phyloP scores from a whole-genome alignment of 1,139 yeast species.

The Saccharomyces uvarum region DNA sequence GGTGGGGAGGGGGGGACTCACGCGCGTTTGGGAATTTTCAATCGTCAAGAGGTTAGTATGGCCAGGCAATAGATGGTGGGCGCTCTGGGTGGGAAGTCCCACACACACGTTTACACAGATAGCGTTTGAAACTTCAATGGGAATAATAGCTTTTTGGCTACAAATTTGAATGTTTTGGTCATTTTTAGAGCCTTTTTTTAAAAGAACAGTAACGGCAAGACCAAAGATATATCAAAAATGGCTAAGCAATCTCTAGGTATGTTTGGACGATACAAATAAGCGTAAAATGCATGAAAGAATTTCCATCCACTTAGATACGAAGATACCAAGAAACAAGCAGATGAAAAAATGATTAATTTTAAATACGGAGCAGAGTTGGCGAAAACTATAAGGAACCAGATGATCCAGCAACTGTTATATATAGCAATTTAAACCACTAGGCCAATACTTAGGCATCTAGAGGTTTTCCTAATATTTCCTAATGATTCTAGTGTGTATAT shows the following conservation, averaged over 20 bases:
- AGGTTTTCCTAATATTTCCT: background rate
- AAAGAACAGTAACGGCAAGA: conserved; percentile 34
- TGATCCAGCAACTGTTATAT: background rate
- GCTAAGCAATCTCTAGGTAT: conserved; percentile 44
- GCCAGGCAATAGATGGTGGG: background rate
- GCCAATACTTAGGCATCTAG: background rate
- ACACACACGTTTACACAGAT: background rate
- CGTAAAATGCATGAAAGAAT: background rate
- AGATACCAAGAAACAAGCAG: background rate
- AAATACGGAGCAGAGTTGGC: background rate
- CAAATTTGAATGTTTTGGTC: background rate
- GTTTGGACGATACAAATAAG: conserved; percentile 14
- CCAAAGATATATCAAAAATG: conserved; percentile 35
- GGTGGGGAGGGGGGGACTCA: no score
- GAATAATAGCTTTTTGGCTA: background rate
- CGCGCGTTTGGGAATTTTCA: background rate
- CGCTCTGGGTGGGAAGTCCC: background rate
- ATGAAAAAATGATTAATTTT: background rate
- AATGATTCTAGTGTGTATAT: background rate
- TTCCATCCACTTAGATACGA: background rate
- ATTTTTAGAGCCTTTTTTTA: conserved; percentile 16
- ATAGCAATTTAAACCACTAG: background rate
- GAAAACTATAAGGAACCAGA: background rate
- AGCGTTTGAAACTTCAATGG: background rate
- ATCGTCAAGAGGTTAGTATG: background rate